These are phyloP conservation scores for Phaeotremella skinneri DNA, from an alignment of 768 basidiomycete species.

Conservation along the genomic window DNA sequence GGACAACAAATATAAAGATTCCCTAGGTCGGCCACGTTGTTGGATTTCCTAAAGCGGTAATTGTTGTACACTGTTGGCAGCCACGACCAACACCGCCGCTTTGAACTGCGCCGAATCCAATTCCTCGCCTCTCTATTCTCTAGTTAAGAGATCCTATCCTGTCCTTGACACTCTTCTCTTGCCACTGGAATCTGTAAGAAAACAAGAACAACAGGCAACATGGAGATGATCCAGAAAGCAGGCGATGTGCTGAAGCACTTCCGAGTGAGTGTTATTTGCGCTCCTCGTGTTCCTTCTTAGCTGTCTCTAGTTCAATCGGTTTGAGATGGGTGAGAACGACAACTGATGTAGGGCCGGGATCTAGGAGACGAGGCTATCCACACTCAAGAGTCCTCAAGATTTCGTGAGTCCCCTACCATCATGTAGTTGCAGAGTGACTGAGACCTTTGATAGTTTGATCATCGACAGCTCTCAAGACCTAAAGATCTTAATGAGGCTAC, in stretches of 20 bases:
- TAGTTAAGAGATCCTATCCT: too few species aligned
- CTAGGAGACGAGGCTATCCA: slow-evolving; percentile 50
- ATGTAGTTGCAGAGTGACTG: too few species aligned
- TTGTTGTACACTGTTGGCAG: too few species aligned
- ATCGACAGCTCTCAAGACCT: slow-evolving; percentile 28
- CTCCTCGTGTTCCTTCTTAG: not conserved
- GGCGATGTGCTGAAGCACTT: slow-evolving; percentile 48
- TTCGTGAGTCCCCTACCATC: slow-evolving; percentile 41
- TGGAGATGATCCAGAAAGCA: slow-evolving; percentile 49
- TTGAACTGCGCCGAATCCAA: too few species aligned
- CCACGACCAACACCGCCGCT: too few species aligned
- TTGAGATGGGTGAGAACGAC: not conserved
- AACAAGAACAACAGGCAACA: slow-evolving; percentile 19
- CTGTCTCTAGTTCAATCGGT: not conserved
- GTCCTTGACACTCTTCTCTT: too few species aligned
- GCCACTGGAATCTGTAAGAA: too few species aligned
- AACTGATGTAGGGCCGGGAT: not conserved
- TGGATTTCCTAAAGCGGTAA: too few species aligned
- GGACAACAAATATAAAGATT: too few species aligned
- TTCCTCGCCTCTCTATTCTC: too few species aligned
- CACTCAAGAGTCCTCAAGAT: slow-evolving; percentile 48
- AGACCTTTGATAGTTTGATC: slow-evolving; percentile 6
- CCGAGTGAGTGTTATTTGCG: slow-evolving; percentile 36
- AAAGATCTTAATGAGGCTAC: slow-evolving; percentile 26
- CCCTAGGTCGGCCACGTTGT: too few species aligned